Percentiles rank a stretch among this genome's conserved stretches.
Evolutionary conservation across 805 yeast species (phyloP).

Genomic region (Vanderwaltozyma tropicalis): DNA sequence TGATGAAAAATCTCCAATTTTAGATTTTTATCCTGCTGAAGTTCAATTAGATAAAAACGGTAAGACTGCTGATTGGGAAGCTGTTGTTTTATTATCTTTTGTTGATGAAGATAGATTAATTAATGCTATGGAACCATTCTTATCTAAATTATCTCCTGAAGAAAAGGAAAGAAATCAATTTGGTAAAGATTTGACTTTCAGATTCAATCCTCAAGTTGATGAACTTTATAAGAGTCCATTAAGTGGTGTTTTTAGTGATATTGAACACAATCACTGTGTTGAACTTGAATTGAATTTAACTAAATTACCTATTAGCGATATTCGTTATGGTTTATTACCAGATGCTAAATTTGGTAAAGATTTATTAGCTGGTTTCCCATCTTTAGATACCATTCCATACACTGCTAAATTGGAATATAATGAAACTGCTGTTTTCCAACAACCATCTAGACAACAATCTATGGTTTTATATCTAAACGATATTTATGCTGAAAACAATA

Average conservation of each 20-base stretch:
- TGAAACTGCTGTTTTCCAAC: constrained; percentile 70
- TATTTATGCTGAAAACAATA: constrained; percentile 37
- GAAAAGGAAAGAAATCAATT: constrained; percentile 66
- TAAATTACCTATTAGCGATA: constrained; percentile 28
- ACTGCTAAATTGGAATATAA: constrained; percentile 42
- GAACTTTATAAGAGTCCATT: constrained; percentile 58
- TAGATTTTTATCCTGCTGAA: constrained; percentile 81
- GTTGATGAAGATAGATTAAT: constrained; percentile 74
- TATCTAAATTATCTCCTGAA: constrained; percentile 50
- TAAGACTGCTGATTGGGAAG: constrained; percentile 95
- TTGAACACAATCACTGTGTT: constrained; percentile 69
- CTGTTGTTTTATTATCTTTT: constrained; percentile 84
- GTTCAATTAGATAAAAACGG: constrained; percentile 89
- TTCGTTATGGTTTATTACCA: constrained; percentile 47
- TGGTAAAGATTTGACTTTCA: constrained; percentile 60
- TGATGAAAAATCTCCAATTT: constrained; percentile 75
- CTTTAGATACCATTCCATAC: constrained; percentile 62
- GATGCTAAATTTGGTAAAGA: constrained; percentile 64
- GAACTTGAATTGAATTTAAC: constrained; percentile 51
- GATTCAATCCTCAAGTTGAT: constrained; percentile 67
- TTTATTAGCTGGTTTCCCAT: constrained; percentile 83
- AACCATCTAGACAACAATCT: constrained; percentile 75
- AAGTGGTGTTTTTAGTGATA: constrained; percentile 67
- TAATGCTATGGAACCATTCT: constrained; percentile 60
- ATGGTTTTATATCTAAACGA: constrained; percentile 56